phyloP scores from a whole-genome alignment of 306 rosid genomes.

The Heteromeles arbutifolia region DNA sequence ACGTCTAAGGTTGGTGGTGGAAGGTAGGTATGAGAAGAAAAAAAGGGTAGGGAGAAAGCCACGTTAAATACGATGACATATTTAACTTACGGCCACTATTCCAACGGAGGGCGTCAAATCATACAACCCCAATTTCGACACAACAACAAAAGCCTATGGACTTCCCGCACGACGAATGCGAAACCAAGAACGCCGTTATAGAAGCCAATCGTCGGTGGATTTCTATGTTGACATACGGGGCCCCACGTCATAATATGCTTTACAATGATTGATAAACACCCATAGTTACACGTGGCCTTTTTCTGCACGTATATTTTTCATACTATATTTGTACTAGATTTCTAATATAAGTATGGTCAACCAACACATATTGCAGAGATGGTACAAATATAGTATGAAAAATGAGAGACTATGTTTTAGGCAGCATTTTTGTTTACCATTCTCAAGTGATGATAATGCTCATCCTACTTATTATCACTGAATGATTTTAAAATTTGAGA shows the following conservation, averaged over 20 bases:
- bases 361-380: too few species aligned
- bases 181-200: background rate
- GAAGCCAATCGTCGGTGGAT: background rate
- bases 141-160: background rate
- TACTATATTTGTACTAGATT: too few species aligned
- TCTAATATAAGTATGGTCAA: too few species aligned
- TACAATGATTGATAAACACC: background rate
- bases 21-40: background rate
- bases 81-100: background rate
- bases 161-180: background rate
- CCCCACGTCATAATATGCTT: background rate
- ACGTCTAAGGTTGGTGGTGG: background rate
- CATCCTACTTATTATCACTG: too few species aligned
- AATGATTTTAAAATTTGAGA: too few species aligned
- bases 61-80: slow-evolving; percentile 18
- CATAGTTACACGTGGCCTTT: background rate
- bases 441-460: too few species aligned
- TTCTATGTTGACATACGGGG: background rate
- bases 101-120: background rate
- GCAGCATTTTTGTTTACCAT: too few species aligned
- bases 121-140: background rate
- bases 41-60: slow-evolving; percentile 22
- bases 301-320: too few species aligned
- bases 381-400: too few species aligned
- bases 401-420: too few species aligned